Percentiles rank a stretch among this genome's conserved stretches.
phyloP scores from a whole-genome alignment of 2,329 filamentous ascomycete genomes.

The Cytospora piceicola region DNA sequence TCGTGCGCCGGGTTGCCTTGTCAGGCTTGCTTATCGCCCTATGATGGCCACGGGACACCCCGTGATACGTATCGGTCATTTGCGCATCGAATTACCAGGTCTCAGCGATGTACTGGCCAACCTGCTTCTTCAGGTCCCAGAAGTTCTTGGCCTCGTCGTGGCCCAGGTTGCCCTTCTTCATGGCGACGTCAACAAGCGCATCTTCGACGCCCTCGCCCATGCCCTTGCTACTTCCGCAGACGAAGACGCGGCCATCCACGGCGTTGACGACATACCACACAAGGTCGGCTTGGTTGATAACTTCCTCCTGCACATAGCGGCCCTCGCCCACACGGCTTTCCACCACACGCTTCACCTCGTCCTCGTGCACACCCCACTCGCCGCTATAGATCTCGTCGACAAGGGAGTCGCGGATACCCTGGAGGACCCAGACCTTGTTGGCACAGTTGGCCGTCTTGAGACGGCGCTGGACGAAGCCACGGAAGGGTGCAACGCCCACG shows the following conservation, averaged over 20 bases:
- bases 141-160: conserved; percentile 81
- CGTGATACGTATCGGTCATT: neutral
- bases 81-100: conserved; percentile 55
- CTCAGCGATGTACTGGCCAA: conserved; percentile 92
- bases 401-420: conserved; percentile 90
- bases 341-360: conserved; percentile 81
- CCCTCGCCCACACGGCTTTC: conserved; percentile 77
- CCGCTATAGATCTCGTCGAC: conserved; percentile 96
- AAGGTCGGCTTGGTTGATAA: conserved; percentile 87
- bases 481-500: conserved; percentile 95
- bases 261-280: conserved; percentile 98
- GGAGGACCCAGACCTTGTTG: conserved; percentile 97
- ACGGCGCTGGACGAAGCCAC: conserved; percentile 93
- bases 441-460: conserved; percentile 94
- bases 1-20: neutral
- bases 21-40: neutral
- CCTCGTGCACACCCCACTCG: conserved; percentile 93
- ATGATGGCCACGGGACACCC: neutral
- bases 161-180: conserved; percentile 88
- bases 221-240: conserved; percentile 91
- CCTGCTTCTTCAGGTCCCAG: conserved; percentile 90
- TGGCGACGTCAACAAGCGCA: conserved; percentile 85
- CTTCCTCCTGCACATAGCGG: conserved; percentile 95
- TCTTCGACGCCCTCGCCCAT: conserved; percentile 97
- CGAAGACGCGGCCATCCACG: conserved; percentile 93